Percentiles rank a stretch among this genome's conserved stretches.
phyloP scores from a whole-genome alignment of 2,329 filamentous ascomycete species.

The Phaeosphaeriaceae sp. region DNA sequence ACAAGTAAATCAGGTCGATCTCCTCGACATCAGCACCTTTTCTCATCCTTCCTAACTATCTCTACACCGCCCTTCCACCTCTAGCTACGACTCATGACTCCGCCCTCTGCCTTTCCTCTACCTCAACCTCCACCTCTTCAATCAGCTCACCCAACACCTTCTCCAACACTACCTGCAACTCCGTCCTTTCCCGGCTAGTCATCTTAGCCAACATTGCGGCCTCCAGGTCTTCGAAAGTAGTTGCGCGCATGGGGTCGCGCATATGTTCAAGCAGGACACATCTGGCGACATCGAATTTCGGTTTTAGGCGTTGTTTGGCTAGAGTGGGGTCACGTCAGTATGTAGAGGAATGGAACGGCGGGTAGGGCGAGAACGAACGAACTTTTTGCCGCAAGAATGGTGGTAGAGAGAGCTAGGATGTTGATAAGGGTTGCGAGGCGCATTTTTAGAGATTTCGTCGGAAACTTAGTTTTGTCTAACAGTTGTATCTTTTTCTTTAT shows the following conservation, averaged over 20 bases:
- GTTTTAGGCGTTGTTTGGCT: conserved; percentile 19
- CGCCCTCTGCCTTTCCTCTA: neutral
- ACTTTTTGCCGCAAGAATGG: conserved; percentile 34
- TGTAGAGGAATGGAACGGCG: neutral
- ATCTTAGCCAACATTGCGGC: neutral
- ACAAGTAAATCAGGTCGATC: too few species aligned
- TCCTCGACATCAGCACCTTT: too few species aligned
- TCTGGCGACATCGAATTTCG: conserved; percentile 16
- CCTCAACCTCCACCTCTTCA: neutral
- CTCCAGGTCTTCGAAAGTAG: neutral
- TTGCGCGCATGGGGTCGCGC: neutral
- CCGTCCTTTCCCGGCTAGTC: neutral
- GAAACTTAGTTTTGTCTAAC: neutral
- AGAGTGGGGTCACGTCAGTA: neutral
- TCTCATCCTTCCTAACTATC: too few species aligned
- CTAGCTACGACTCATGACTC: too few species aligned
- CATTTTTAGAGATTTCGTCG: conserved; percentile 23
- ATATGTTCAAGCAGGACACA: neutral
- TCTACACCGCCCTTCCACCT: too few species aligned
- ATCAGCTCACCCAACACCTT: neutral
- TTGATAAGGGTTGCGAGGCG: conserved; percentile 35
- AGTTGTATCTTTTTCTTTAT: neutral
- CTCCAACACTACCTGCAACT: neutral
- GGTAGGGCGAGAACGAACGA: neutral
- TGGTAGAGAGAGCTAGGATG: conserved; percentile 33